phyloP scores from a whole-genome alignment of 768 basidiomycete species.

The Termitomyces sp. region DNA sequence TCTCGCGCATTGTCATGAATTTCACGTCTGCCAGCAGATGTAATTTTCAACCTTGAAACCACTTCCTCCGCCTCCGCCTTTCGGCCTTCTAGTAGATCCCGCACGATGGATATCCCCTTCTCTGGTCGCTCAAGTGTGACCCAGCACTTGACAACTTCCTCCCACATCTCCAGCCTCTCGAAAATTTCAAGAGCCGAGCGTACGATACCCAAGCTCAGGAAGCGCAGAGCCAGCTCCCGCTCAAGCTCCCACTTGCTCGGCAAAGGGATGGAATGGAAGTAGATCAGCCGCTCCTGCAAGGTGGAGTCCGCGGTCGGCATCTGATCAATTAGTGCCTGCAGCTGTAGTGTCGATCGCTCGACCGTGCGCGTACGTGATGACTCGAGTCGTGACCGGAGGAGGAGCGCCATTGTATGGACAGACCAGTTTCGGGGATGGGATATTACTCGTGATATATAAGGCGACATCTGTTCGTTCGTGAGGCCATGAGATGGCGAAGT shows the following conservation, averaged over 20 bases:
- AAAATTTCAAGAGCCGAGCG: slow-evolving; percentile 92
- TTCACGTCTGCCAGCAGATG: slow-evolving; percentile 33
- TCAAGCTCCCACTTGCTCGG: slow-evolving; percentile 95
- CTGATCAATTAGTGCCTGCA: slow-evolving; percentile 94
- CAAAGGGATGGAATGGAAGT: slow-evolving; percentile 75
- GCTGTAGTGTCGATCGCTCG: slow-evolving; percentile 87
- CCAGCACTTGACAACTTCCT: slow-evolving; percentile 89
- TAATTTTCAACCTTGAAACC: slow-evolving; percentile 51
- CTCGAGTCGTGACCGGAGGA: slow-evolving; percentile 90
- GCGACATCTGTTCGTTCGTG: slow-evolving; percentile 86
- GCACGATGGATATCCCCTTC: slow-evolving; percentile 74
- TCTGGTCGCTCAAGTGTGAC: slow-evolving; percentile 75
- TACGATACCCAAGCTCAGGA: slow-evolving; percentile 80
- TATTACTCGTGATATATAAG: slow-evolving; percentile 88
- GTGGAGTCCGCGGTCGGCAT: slow-evolving; percentile 86
- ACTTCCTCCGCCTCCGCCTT: slow-evolving; percentile 82
- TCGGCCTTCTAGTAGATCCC: slow-evolving; percentile 76
- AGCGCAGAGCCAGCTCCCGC: slow-evolving; percentile 80
- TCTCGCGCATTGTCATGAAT: slow-evolving; percentile 62
- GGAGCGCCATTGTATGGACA: slow-evolving; percentile 92
- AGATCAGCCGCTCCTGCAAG: slow-evolving; percentile 67
- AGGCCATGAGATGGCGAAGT: slow-evolving; percentile 87
- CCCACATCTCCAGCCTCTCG: slow-evolving; percentile 97
- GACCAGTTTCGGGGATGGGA: slow-evolving; percentile 93
- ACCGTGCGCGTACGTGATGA: slow-evolving; percentile 85